Conservation (phyloP, 2,329 filamentous ascomycete genomes). For the Aureobasidium pullulans region DNA sequence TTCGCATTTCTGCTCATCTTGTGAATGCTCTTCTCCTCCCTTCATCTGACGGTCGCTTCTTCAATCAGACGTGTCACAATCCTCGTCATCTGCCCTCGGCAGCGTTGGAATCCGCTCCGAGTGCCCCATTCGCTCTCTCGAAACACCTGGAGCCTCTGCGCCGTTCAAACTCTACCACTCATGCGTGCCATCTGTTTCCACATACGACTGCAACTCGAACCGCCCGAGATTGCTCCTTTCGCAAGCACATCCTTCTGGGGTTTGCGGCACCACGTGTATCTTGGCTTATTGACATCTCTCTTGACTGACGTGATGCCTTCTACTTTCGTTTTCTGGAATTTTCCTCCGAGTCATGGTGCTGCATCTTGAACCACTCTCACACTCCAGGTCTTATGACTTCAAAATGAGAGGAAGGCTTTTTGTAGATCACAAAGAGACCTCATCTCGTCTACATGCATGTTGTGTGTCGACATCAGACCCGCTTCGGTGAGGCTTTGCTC, state of each 20-base stretch:
- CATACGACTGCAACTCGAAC: not conserved
- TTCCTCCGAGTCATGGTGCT: not conserved
- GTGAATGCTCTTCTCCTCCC: not conserved
- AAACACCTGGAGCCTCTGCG: not conserved
- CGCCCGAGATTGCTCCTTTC: not conserved
- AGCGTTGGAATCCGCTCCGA: conserved; percentile 3
- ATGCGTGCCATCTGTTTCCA: not conserved
- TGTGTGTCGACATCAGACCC: too few relatives aligned
- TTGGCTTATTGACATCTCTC: not conserved
- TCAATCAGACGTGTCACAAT: not conserved
- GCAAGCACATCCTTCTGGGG: not conserved
- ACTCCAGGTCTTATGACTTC: not conserved
- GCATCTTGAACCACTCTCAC: not conserved
- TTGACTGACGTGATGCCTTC: not conserved
- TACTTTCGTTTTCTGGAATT: not conserved
- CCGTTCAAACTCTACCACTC: conserved; percentile 3
- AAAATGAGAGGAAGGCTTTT: not conserved
- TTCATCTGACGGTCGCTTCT: not conserved
- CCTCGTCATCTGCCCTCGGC: not conserved
- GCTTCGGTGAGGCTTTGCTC: too few relatives aligned
- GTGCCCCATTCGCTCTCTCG: not conserved
- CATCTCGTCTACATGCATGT: not conserved
- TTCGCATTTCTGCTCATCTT: not conserved
- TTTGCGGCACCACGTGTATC: not conserved
- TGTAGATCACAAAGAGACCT: not conserved